Evolutionary conservation across 331 rosid species (phyloP).

Genomic region (Acacia pycnantha): DNA sequence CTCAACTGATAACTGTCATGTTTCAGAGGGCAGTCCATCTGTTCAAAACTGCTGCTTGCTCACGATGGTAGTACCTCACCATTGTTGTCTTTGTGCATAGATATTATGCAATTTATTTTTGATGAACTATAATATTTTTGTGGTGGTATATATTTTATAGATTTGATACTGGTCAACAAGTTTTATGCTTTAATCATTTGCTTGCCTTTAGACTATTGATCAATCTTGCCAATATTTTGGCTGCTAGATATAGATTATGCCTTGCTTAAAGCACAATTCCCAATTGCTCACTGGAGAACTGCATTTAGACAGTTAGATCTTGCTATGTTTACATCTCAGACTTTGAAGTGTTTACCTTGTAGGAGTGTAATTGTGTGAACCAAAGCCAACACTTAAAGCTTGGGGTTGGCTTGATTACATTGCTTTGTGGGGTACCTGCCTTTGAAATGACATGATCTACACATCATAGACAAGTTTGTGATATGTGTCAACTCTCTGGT

Average conservation of each 20-base stretch:
- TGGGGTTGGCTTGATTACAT: slow-evolving; percentile 15
- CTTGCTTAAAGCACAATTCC: background rate
- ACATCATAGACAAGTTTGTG: background rate
- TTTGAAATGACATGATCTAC: background rate
- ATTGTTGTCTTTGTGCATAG: slow-evolving; percentile 10
- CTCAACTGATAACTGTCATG: slow-evolving; percentile 38
- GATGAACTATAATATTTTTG: background rate
- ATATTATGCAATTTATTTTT: background rate
- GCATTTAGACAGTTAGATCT: background rate
- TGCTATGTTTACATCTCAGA: background rate
- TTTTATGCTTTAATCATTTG: background rate
- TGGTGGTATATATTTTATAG: background rate
- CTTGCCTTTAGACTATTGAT: slow-evolving; percentile 17
- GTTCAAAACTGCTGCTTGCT: slow-evolving; percentile 63
- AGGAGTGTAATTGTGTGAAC: background rate
- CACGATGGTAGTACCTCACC: slow-evolving; percentile 55
- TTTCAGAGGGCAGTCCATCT: slow-evolving; percentile 31
- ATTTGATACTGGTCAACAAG: slow-evolving; percentile 10
- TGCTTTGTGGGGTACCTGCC: background rate
- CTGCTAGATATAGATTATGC: slow-evolving; percentile 4
- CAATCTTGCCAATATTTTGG: slow-evolving; percentile 2
- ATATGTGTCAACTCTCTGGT: background rate
- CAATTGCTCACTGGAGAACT: slow-evolving; percentile 15
- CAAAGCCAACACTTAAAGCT: background rate
- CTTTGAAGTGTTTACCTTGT: background rate